These are phyloP conservation scores for Colletotrichum lupini DNA, from an alignment of 2,329 filamentous ascomycete genomes.

Conservation along the genomic window DNA sequence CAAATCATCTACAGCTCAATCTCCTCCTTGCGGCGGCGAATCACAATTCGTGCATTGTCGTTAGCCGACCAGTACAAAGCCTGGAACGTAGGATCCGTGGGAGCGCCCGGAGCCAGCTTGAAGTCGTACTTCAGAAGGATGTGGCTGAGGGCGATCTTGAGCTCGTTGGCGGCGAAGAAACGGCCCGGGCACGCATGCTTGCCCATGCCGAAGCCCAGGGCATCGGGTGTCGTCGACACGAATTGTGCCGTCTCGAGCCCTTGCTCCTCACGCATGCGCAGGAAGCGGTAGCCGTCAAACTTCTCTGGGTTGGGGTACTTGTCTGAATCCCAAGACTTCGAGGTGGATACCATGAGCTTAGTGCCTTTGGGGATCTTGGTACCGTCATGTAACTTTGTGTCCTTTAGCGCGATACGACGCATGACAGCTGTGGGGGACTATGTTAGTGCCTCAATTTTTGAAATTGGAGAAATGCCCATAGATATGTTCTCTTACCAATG, in stretches of 20 bases:
- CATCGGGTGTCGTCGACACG: constrained; percentile 44
- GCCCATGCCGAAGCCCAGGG: constrained; percentile 46
- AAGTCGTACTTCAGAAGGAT: constrained; percentile 44
- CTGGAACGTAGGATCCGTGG: not conserved
- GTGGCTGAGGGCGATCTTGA: constrained; percentile 45
- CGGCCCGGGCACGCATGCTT: constrained; percentile 46
- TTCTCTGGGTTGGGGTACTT: not conserved
- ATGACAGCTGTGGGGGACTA: not conserved
- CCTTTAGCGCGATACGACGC: not conserved
- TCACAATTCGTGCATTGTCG: not conserved
- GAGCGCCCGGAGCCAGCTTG: not conserved
- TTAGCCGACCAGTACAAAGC: not conserved
- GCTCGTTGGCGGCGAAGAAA: constrained; percentile 45
- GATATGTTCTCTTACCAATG: not conserved
- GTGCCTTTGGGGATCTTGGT: constrained; percentile 6
- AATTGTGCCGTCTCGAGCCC: constrained; percentile 43
- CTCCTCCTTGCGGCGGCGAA: not conserved
- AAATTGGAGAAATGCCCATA: not conserved
- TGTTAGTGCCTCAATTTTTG: not conserved
- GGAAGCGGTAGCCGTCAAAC: not conserved
- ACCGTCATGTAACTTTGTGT: not conserved
- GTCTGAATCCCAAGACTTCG: not conserved
- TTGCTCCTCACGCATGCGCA: constrained; percentile 38
- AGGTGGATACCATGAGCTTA: not conserved
- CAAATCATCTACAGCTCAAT: not conserved